Conservation (phyloP, 2,329 filamentous ascomycete genomes). For the Triangularia verruculosa region DNA sequence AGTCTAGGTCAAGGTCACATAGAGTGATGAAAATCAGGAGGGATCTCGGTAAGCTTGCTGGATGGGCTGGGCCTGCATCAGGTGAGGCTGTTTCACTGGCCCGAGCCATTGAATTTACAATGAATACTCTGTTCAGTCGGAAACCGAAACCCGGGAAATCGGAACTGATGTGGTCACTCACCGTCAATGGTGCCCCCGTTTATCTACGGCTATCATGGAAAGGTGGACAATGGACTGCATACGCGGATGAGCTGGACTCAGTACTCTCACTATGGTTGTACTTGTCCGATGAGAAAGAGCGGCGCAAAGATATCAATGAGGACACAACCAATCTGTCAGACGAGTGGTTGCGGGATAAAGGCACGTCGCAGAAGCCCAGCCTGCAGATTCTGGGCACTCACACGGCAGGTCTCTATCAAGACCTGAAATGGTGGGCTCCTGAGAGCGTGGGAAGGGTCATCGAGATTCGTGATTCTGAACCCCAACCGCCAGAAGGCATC, state of each 20-base stretch:
- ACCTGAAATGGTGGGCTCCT: too few relatives aligned
- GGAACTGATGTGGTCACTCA: neutral
- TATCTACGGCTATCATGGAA: neutral
- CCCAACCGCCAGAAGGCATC: too few relatives aligned
- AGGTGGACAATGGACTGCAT: neutral
- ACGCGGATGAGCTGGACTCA: neutral
- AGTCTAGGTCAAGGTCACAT: neutral
- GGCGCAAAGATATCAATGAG: neutral
- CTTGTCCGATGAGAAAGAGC: neutral
- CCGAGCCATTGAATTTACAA: neutral
- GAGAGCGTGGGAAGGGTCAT: too few relatives aligned
- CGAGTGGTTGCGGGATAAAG: neutral
- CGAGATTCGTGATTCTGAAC: too few relatives aligned
- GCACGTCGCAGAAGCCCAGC: neutral
- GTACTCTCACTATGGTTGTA: neutral
- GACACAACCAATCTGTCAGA: neutral
- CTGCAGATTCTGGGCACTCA: neutral
- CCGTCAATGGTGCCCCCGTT: neutral
- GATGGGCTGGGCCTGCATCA: neutral
- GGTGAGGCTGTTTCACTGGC: neutral
- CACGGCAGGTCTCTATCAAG: neutral
- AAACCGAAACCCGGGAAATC: too few relatives aligned
- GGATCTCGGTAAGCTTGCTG: neutral
- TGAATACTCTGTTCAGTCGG: neutral
- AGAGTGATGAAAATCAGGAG: neutral